These are phyloP conservation scores for Sporobolomyces phaffii DNA, from an alignment of 768 basidiomycete genomes.

Conservation along the genomic window DNA sequence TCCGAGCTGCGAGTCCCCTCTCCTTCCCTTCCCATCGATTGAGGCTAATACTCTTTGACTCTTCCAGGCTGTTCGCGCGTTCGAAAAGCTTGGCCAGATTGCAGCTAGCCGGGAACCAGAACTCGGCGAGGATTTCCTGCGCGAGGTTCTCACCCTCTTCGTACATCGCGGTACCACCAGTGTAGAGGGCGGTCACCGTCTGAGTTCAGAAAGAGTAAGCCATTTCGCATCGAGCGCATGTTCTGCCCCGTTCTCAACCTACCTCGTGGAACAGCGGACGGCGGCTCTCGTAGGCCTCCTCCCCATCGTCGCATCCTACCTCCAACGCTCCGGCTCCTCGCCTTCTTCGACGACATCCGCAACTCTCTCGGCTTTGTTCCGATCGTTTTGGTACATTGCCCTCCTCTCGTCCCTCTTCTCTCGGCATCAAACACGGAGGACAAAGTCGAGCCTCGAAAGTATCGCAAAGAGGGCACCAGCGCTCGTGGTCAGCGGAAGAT, in stretches of 20 bases:
- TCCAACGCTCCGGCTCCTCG: constrained; percentile 65
- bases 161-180: constrained; percentile 28
- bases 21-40: background rate
- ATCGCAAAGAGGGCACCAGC: constrained; percentile 74
- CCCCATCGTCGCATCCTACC: constrained; percentile 81
- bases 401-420: constrained; percentile 73
- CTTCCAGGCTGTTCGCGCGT: background rate
- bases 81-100: background rate
- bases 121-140: constrained; percentile 1
- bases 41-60: background rate
- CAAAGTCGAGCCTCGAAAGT: background rate
- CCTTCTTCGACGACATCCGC: constrained; percentile 55
- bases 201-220: background rate
- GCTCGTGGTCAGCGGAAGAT: constrained; percentile 1
- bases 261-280: constrained; percentile 51
- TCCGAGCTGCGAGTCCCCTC: background rate
- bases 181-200: background rate
- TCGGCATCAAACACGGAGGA: constrained; percentile 50
- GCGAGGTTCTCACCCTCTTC: constrained; percentile 31
- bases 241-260: constrained; percentile 9
- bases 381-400: constrained; percentile 91
- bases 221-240: background rate
- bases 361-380: constrained; percentile 68
- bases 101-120: background rate
- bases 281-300: constrained; percentile 80